Evolutionary conservation across 106 monocot species (phyloP).

Genomic region (Dendrobium chrysotoxum): DNA sequence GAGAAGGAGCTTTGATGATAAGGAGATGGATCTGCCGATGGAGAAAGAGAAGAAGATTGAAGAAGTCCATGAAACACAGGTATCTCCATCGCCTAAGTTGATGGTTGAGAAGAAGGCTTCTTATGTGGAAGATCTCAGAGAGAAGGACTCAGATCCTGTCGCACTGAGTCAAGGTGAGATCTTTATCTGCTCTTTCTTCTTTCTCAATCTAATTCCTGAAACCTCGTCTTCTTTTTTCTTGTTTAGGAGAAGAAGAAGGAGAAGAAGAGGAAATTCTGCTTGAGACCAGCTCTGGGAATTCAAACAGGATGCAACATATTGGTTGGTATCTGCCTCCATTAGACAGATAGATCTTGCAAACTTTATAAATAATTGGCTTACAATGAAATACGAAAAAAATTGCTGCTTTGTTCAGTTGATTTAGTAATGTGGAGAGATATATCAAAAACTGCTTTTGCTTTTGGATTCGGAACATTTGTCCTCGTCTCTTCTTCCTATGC

Average conservation of each 20-base stretch:
- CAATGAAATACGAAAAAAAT: neutral
- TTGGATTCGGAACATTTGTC: constrained; percentile 42
- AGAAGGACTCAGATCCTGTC: constrained; percentile 15
- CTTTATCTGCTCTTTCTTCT: neutral
- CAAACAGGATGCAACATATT: constrained; percentile 63
- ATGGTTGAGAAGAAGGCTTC: neutral
- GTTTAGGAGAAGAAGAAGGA: constrained; percentile 7
- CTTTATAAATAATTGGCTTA: neutral
- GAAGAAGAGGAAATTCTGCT: constrained; percentile 22
- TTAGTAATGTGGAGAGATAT: constrained; percentile 91
- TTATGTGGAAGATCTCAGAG: constrained; percentile 11
- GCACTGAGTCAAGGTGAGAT: constrained; percentile 3
- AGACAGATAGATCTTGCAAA: neutral
- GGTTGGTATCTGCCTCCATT: constrained; percentile 31
- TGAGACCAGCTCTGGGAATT: constrained; percentile 12
- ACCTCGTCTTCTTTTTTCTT: neutral
- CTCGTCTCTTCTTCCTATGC: constrained; percentile 42
- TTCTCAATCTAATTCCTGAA: constrained; percentile 3
- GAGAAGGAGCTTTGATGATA: constrained; percentile 42
- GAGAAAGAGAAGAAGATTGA: constrained; percentile 23
- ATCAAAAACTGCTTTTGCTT: constrained; percentile 39
- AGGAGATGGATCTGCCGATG: constrained; percentile 40
- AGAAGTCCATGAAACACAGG: constrained; percentile 26
- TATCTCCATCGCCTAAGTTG: neutral
- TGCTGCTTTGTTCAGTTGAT: constrained; percentile 47